Evolutionary conservation across 2,329 filamentous ascomycete genomes (phyloP), one percentile per base, ranked within the genome.

Genomic region (Plenodomus tracheiphilus): DNA sequence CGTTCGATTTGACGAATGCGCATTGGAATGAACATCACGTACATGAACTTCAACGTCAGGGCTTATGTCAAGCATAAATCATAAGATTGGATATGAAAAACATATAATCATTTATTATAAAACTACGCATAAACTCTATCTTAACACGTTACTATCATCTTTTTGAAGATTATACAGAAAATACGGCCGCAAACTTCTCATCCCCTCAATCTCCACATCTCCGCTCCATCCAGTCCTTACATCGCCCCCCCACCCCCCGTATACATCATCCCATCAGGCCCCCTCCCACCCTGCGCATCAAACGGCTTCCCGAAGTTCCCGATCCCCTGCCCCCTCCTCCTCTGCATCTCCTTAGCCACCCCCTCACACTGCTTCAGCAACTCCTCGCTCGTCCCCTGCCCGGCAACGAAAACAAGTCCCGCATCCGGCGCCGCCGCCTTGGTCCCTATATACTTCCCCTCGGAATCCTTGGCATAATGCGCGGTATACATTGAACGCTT

Each of bases 371-470:
- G 63, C 42, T 45, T 47, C 48, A 68, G 20, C 34, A 69, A 19
- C 21, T 70, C 64, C 34, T 64, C 63, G 1, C 56, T 50, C 3
- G 59, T 68, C 15, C 61, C 56, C 48, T 67, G 67, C 3, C 54
- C 53, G 0, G 64, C 62, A 13, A 68, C 65, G 44, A 69, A 69
- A 0, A 70, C 63, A 25, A 68, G 35, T 0, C 51, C 62, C 0
- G 54, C 56, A 54, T 70, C 65, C 8, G 47, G 54, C 1, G 66
- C 66, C 1, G 56, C 51, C 7, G 39, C 53, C 19, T 57, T 53
- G 0, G 62, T 68, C 0, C 66, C 64, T 1, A 68, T 20, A 28
- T 63, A 69, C 2, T 65, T 68, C 1, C 66, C 68, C 2, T 66
- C 46, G 0, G 48, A 38, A 40, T 70, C 62, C 16, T 68, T 67